Evolutionary conservation across 176 grass and related monocot species (phyloP).

Genomic region (Carex myosuroides): DNA sequence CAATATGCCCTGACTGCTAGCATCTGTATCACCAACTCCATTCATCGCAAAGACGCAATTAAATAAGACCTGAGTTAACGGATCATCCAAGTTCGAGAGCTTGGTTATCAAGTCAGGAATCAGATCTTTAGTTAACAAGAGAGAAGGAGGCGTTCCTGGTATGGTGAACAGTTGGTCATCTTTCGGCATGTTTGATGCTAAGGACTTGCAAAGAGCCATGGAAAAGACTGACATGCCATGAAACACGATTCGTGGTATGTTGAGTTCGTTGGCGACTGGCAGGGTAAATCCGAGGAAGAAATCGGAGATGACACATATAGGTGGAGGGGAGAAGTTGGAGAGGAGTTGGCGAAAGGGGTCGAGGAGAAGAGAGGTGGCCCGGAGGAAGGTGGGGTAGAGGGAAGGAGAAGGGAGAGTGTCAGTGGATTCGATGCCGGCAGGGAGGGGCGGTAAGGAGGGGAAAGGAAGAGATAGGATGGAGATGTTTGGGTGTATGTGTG

Average conservation of each 20-base stretch:
- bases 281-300: conserved; percentile 59
- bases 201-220: conserved; percentile 40
- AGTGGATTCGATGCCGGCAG: conserved; percentile 38
- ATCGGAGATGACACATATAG: conserved; percentile 43
- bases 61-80: conserved; percentile 11
- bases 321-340: conserved; percentile 16
- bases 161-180: conserved; percentile 15
- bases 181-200: not conserved
- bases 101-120: conserved; percentile 17
- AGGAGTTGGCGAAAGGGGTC: conserved; percentile 34
- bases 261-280: not conserved
- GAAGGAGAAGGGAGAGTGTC: conserved; percentile 31
- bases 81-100: conserved; percentile 21
- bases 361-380: conserved; percentile 41
- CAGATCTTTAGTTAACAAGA: conserved; percentile 29
- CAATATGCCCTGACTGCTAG: conserved; percentile 31
- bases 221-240: conserved; percentile 64
- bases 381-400: conserved; percentile 48
- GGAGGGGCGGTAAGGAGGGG: conserved; percentile 27
- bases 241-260: conserved; percentile 43
- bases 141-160: conserved; percentile 32
- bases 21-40: conserved; percentile 20
- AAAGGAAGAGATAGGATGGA: conserved; percentile 37
- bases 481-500: conserved; percentile 1
- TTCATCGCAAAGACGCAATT: not conserved